Percentiles rank a stretch among this genome's conserved stretches.
phyloP scores from a whole-genome alignment of 352 stramenopile species.

The Phytophthora syringae region DNA sequence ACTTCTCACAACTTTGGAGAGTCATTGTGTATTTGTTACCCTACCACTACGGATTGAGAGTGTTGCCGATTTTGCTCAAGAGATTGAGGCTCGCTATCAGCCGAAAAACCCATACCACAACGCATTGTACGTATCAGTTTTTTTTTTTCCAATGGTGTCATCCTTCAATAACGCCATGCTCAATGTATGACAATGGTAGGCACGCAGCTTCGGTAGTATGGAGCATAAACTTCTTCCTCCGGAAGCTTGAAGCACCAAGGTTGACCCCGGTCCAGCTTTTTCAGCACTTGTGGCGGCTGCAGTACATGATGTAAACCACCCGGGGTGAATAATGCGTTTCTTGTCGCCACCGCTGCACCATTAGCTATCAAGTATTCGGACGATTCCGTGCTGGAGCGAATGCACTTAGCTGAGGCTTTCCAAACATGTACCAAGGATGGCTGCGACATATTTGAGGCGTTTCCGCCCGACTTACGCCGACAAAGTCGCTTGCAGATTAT shows the following conservation, averaged over 20 bases:
- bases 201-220: constrained; percentile 77
- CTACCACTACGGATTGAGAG: constrained; percentile 63
- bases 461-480: constrained; percentile 55
- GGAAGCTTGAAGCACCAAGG: constrained; percentile 43
- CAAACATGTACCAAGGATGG: constrained; percentile 68
- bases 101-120: constrained; percentile 86
- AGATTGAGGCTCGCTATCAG: constrained; percentile 75
- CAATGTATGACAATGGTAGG: constrained; percentile 41
- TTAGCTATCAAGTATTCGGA: constrained; percentile 95
- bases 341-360: constrained; percentile 82
- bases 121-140: constrained; percentile 51
- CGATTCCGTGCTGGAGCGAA: constrained; percentile 89
- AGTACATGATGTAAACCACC: constrained; percentile 94
- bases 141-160: neutral
- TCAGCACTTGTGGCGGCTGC: constrained; percentile 90
- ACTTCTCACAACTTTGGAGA: constrained; percentile 71
- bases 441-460: constrained; percentile 73
- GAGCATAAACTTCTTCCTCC: constrained; percentile 77
- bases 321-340: constrained; percentile 93
- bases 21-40: constrained; percentile 62
- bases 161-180: too few relatives aligned
- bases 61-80: constrained; percentile 57
- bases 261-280: constrained; percentile 54
- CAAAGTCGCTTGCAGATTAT: constrained; percentile 79
- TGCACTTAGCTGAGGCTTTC: constrained; percentile 78